Conservation (phyloP, 495 filamentous ascomycete genomes). For the Daldinia bambusicola region DNA sequence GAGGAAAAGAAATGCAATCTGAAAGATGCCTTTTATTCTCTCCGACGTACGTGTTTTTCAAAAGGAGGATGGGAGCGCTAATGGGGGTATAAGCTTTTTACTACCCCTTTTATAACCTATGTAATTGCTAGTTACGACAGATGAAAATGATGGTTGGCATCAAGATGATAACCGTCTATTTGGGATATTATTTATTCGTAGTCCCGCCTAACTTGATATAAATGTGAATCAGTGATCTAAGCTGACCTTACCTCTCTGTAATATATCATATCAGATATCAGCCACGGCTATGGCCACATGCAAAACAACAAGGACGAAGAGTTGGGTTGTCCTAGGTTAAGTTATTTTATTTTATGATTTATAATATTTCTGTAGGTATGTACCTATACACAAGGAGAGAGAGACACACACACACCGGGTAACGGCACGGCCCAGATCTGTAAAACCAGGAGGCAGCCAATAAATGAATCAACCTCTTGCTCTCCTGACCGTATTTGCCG, state of each 20-base stretch:
- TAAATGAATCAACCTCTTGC: background rate
- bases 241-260: background rate
- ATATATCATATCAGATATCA: background rate
- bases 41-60: constrained; percentile 22
- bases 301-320: constrained; percentile 3
- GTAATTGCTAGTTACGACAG: constrained; percentile 30
- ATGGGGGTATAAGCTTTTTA: constrained; percentile 22
- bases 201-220: background rate
- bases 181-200: background rate
- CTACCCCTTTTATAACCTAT: constrained; percentile 12
- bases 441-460: constrained; percentile 16
- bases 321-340: background rate
- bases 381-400: background rate
- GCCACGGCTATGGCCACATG: constrained; percentile 18
- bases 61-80: constrained; percentile 14
- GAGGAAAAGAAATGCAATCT: constrained; percentile 22
- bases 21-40: constrained; percentile 8
- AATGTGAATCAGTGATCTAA: background rate
- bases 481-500: constrained; percentile 25
- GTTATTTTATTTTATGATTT: constrained; percentile 22
- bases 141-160: constrained; percentile 20
- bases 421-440: constrained; percentile 34
- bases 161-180: constrained; percentile 7
- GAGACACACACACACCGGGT: constrained; percentile 7
- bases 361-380: constrained; percentile 8